Evolutionary conservation across 1,284 basidiomycete species (phyloP), one percentile per base, ranked within the genome.

Genomic region (Blastosporella zonata): DNA sequence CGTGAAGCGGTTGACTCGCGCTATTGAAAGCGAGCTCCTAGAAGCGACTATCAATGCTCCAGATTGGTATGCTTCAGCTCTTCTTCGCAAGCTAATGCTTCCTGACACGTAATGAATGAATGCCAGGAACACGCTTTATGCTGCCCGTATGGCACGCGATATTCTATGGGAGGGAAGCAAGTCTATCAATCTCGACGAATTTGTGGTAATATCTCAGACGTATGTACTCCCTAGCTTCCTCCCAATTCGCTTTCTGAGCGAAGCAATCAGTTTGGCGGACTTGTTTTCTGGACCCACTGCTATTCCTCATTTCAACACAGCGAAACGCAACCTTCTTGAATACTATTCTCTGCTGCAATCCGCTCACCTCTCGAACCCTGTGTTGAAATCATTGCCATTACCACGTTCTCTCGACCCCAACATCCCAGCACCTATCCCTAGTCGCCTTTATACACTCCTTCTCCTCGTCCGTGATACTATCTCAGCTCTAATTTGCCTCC

Each of bases 261-360:
- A 55, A 37, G 2, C 6, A 55, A 17, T 41, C 57, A 89, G 90
- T 15, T 79, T 95, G 9, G 85, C 91, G 36, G 92, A 96, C 69
- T 74, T 95, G 36, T 91, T 95, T 67, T 78, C 85, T 12, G 83
- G 82, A 31, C 70, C 78, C 7, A 74, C 84, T 60, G 70, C 78
- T n/a, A 78, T 79, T 3, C 70, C 78, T 12, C 81, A 82, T 57
- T 74, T 87, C 60, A 73, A 70, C 49, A 67, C 72, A 18, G 81
- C 89, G 55, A 85, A 81, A 63, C 72, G 78, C n/a, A 72, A 80
- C 43, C 78, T 97, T 34, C 77, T 93, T 48, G 82, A 85, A 57
- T 97, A 97, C 65, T 88, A 92, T 65, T 87, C 88, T 8, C 80
- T 95, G n/a, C 78, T 97, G 17, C 79, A 88, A 57, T 82, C 86